Evolutionary conservation across 495 filamentous ascomycete species (phyloP), one percentile per base, ranked within the genome.

Genomic region (Hypomontagnella monticulosa): DNA sequence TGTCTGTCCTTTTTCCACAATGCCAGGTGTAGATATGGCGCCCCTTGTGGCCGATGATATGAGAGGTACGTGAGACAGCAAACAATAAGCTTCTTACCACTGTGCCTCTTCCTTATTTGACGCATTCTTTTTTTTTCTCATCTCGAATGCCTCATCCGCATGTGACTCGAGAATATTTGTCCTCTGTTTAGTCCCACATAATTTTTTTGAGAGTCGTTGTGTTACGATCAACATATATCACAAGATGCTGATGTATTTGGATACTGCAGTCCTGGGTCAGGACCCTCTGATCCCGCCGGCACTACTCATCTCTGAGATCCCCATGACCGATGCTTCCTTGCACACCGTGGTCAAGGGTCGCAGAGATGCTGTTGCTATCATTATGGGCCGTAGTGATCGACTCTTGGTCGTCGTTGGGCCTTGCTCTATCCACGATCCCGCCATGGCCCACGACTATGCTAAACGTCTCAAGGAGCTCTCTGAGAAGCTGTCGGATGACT

Each of bases 391-490:
- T 8, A 88, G 89, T 71, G 92, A 97, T 81, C 92, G 93, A 47
- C 90, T 99, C 4, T 87, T 99, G 59, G 95, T 98, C 64, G 86
- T 99, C 50, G 91, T 95, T 70, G 95, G 95, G 1, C 95, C 95
- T 27, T 99, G 95, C 84, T 97, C 93, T 43, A 93, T 99, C 73
- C 95, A 99, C 81, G 95, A 99, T 77, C 95, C 95, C 1, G 87
- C 82, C 18, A 87, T 86, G 9, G 95, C 95, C 1, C 83, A 94
- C 61, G 95, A 97, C 76, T 99, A 99, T 78, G 89, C 89, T 66
- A 70, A 79, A 27, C 87, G 88, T 37, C 82, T 99, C 37, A 92
- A 92, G 79, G 80, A 82, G 23, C 78, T 97, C 18, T 83, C 90
- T 23, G 82, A 86, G 23, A 89, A 88, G 78, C 88, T 97, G 47